Evolutionary conservation across 345 rosid species (phyloP).

Genomic region (Cochlearia excelsa): DNA sequence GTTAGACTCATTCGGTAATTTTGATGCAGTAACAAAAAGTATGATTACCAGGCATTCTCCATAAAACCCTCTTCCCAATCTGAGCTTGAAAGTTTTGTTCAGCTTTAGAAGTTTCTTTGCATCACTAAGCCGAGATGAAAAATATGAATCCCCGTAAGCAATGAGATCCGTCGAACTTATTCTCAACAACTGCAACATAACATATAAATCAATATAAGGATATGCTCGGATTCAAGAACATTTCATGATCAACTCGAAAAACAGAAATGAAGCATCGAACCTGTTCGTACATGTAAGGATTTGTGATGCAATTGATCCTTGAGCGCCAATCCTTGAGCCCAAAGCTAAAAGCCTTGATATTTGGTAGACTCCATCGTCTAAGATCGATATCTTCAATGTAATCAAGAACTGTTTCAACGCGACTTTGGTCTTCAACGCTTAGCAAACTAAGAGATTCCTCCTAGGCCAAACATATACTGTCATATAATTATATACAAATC

Average conservation of each 20-base stretch:
- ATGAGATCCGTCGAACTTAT: constrained; percentile 51
- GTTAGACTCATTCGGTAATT: neutral
- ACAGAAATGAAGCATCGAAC: constrained; percentile 33
- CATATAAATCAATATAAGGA: constrained; percentile 7
- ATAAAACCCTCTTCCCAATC: constrained; percentile 81
- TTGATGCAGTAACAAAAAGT: neutral
- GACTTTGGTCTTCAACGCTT: constrained; percentile 38
- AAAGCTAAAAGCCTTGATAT: constrained; percentile 53
- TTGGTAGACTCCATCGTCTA: constrained; percentile 61
- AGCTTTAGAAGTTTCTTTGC: constrained; percentile 63
- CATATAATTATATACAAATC: neutral
- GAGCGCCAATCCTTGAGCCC: constrained; percentile 65
- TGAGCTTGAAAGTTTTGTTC: constrained; percentile 56
- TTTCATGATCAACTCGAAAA: too few relatives aligned
- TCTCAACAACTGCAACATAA: constrained; percentile 54
- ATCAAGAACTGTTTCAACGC: constrained; percentile 53
- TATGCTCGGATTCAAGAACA: neutral
- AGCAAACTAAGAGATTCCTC: constrained; percentile 42
- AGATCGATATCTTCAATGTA: constrained; percentile 81
- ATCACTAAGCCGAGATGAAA: constrained; percentile 42
- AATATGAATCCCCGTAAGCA: constrained; percentile 49
- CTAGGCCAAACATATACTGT: constrained; percentile 32
- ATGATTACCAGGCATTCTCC: constrained; percentile 84
- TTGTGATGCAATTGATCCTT: constrained; percentile 65
- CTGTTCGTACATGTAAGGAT: constrained; percentile 68